Conservation (phyloP, 495 filamentous ascomycete genomes). For the Penicillium soppii region DNA sequence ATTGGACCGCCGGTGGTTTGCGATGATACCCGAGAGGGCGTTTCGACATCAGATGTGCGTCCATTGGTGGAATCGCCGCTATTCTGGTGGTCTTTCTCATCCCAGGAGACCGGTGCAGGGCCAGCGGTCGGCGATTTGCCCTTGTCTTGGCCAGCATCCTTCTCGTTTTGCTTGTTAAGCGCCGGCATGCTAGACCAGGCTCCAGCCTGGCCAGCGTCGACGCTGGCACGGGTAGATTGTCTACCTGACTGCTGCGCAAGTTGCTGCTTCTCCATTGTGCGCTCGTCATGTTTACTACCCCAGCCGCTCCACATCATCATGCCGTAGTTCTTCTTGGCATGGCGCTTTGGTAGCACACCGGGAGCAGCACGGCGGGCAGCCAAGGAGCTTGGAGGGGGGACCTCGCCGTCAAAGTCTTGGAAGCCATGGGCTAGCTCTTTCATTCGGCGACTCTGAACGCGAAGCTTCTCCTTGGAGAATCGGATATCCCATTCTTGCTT, state of each 20-base stretch:
- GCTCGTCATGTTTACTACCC: slow-evolving; percentile 85
- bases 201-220: slow-evolving; percentile 37
- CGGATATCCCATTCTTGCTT: slow-evolving; percentile 69
- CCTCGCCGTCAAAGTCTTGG: slow-evolving; percentile 68
- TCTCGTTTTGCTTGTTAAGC: slow-evolving; percentile 5
- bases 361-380: slow-evolving; percentile 64
- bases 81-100: slow-evolving; percentile 14
- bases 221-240: slow-evolving; percentile 28
- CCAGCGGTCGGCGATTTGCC: slow-evolving; percentile 2
- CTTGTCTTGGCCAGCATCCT: neutral
- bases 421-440: slow-evolving; percentile 70
- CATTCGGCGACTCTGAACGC: slow-evolving; percentile 66
- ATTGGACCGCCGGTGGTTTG: slow-evolving; percentile 28
- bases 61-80: slow-evolving; percentile 1
- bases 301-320: slow-evolving; percentile 80
- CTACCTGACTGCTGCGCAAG: slow-evolving; percentile 25
- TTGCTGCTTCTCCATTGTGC: slow-evolving; percentile 56
- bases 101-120: slow-evolving; percentile 7
- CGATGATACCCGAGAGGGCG: slow-evolving; percentile 8
- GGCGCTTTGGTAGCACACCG: slow-evolving; percentile 52
- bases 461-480: slow-evolving; percentile 63
- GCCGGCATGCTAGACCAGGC: slow-evolving; percentile 27
- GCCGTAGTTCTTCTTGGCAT: slow-evolving; percentile 60
- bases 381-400: slow-evolving; percentile 78
- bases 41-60: slow-evolving; percentile 6